A percentile compares a stretch with the other conserved stretches of the same genome.
Evolutionary conservation across 1,284 basidiomycete genomes (phyloP).

Genomic region (Apiotrichum veenhuisii): DNA sequence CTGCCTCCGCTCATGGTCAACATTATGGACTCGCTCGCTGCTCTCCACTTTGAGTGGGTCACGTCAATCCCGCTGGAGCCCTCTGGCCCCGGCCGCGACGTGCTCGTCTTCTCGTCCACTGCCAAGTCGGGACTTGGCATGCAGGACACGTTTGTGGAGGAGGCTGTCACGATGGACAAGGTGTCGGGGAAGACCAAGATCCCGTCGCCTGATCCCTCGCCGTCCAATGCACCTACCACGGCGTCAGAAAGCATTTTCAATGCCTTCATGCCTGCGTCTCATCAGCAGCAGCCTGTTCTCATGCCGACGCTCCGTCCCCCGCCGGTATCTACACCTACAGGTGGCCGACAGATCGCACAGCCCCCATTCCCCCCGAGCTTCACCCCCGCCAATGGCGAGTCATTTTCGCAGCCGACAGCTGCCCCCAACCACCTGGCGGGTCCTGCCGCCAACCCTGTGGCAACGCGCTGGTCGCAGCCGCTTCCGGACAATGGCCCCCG

Average conservation of each 20-base stretch:
- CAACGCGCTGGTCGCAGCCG: neutral
- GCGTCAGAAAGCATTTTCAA: too few relatives aligned
- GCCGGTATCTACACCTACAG: neutral
- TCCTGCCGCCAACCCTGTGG: too few relatives aligned
- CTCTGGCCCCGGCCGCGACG: slow-evolving; percentile 31
- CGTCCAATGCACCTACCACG: neutral
- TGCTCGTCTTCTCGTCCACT: slow-evolving; percentile 39
- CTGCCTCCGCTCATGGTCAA: slow-evolving; percentile 34
- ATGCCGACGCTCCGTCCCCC: too few relatives aligned
- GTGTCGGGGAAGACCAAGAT: too few relatives aligned
- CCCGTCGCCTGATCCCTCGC: too few relatives aligned
- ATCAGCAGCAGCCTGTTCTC: too few relatives aligned
- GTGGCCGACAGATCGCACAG: neutral
- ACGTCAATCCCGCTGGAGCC: slow-evolving; percentile 38
- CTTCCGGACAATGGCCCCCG: too few relatives aligned
- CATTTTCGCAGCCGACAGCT: too few relatives aligned
- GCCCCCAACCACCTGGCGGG: too few relatives aligned
- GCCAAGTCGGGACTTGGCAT: slow-evolving; percentile 27
- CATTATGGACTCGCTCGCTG: slow-evolving; percentile 32
- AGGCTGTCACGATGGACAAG: neutral
- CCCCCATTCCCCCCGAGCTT: neutral
- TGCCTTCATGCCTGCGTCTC: neutral
- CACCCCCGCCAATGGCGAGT: too few relatives aligned
- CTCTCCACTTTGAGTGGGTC: slow-evolving; percentile 29
- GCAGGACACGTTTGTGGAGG: slow-evolving; percentile 3